Percentiles rank a stretch among this genome's conserved stretches.
These are phyloP conservation scores for Rhamnella rubrinervis DNA, from an alignment of 331 rosid genomes.

Conservation along the genomic window DNA sequence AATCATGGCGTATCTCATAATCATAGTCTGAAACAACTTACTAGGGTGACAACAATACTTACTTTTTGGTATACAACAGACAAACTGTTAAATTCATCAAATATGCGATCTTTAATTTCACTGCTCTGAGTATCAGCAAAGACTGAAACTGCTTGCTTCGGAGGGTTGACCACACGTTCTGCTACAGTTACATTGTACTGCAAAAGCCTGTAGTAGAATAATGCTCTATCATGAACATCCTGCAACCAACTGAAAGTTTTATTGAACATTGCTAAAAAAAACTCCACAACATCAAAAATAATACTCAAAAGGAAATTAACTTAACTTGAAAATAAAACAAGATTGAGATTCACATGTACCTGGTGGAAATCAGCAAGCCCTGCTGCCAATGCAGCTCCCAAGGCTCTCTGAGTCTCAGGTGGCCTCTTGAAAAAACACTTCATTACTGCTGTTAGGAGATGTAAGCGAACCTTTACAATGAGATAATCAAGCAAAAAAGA, in stretches of 20 bases:
- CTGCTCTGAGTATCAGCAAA: slow-evolving; percentile 98
- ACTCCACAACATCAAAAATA: slow-evolving; percentile 3
- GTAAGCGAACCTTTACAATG: slow-evolving; percentile 84
- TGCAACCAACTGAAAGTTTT: slow-evolving; percentile 47
- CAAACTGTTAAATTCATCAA: slow-evolving; percentile 93
- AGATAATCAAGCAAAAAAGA: slow-evolving; percentile 14
- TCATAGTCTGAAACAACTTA: slow-evolving; percentile 4
- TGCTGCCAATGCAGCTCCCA: slow-evolving; percentile 95
- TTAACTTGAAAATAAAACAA: neutral
- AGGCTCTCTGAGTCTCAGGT: slow-evolving; percentile 87
- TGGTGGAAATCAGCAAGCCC: slow-evolving; percentile 95
- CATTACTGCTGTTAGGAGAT: slow-evolving; percentile 96
- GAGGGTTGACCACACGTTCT: slow-evolving; percentile 87
- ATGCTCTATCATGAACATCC: slow-evolving; percentile 97
- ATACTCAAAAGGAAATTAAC: neutral
- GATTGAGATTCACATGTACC: slow-evolving; percentile 45
- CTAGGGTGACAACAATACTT: slow-evolving; percentile 8
- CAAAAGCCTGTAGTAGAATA: slow-evolving; percentile 96
- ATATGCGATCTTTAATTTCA: slow-evolving; percentile 95
- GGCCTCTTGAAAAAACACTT: slow-evolving; percentile 98
- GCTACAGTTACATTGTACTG: slow-evolving; percentile 75
- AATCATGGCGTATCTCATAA: neutral
- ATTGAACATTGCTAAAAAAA: slow-evolving; percentile 32
- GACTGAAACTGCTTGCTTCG: slow-evolving; percentile 98
- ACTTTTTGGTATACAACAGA: slow-evolving; percentile 97